Evolutionary conservation across 108 stramenopile species (phyloP).

Genomic region (Aureococcus anophagefferens): DNA sequence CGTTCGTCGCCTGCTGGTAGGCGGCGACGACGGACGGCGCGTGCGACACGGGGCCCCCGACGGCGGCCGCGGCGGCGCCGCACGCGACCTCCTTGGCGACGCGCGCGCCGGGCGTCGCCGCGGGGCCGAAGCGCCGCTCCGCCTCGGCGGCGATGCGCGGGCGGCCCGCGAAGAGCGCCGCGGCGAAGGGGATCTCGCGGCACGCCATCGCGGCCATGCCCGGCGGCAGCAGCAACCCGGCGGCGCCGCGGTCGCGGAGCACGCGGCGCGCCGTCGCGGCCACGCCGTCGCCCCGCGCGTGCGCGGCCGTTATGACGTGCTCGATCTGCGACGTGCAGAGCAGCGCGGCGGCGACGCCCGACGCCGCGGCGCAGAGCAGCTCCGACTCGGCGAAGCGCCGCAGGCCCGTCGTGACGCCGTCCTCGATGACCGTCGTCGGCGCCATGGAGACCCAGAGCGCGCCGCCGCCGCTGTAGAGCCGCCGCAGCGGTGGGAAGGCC

Average conservation of each 20-base stretch:
- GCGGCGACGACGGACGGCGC: background rate
- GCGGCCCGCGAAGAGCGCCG: background rate
- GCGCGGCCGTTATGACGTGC: background rate
- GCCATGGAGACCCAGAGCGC: background rate
- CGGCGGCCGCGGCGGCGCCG: background rate
- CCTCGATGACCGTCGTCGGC: background rate
- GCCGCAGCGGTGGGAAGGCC: background rate
- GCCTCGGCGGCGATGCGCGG: background rate
- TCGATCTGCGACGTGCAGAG: background rate
- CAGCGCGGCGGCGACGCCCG: background rate
- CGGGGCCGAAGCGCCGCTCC: background rate
- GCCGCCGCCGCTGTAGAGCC: background rate
- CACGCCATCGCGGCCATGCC: background rate
- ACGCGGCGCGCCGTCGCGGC: background rate
- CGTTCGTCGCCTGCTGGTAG: background rate
- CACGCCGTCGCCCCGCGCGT: background rate
- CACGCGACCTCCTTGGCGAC: background rate
- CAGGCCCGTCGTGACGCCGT: background rate
- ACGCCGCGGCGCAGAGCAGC: background rate
- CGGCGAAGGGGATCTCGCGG: background rate
- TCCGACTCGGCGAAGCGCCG: background rate
- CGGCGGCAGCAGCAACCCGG: background rate
- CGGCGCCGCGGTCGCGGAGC: background rate
- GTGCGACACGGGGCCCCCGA: background rate
- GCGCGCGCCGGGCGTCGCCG: background rate